Percentiles rank a stretch among this genome's conserved stretches.
These are phyloP conservation scores for Paecilomyces variotii DNA, from an alignment of 2,329 filamentous ascomycete species.

Conservation along the genomic window DNA sequence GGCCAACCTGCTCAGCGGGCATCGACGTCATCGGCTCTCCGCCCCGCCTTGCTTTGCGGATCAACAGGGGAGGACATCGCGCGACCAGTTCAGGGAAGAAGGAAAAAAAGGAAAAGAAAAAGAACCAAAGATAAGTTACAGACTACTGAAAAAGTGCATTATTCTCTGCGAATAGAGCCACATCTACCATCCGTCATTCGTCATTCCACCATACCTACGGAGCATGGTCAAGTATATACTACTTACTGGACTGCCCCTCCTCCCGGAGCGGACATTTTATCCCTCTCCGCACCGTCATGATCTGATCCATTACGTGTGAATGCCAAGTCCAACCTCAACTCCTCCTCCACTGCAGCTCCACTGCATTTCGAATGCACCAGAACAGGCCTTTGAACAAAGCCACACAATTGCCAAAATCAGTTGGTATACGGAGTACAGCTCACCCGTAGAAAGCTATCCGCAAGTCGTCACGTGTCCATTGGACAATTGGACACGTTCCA, in stretches of 20 bases:
- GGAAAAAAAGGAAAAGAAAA: background rate
- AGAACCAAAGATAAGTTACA: too few relatives aligned
- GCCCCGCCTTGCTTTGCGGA: constrained; percentile 6
- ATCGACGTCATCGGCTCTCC: constrained; percentile 10
- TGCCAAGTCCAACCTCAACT: background rate
- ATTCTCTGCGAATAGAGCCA: background rate
- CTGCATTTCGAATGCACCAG: background rate
- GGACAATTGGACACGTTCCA: background rate
- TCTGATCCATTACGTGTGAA: background rate
- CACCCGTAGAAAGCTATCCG: background rate
- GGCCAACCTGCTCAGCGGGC: background rate
- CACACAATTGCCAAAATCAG: background rate
- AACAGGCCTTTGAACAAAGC: background rate
- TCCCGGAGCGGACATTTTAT: background rate
- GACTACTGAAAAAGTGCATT: background rate
- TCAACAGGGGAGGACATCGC: background rate
- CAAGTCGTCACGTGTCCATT: background rate
- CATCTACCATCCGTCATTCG: background rate
- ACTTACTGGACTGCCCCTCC: background rate
- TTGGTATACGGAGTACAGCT: background rate
- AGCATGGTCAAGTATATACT: background rate
- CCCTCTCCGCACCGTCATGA: background rate
- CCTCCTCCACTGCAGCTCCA: background rate
- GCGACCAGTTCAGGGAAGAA: background rate
- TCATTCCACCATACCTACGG: background rate